Percentiles rank a stretch among this genome's conserved stretches.
phyloP scores from a whole-genome alignment of 495 filamentous ascomycete species.

The Aspergillus leporis region DNA sequence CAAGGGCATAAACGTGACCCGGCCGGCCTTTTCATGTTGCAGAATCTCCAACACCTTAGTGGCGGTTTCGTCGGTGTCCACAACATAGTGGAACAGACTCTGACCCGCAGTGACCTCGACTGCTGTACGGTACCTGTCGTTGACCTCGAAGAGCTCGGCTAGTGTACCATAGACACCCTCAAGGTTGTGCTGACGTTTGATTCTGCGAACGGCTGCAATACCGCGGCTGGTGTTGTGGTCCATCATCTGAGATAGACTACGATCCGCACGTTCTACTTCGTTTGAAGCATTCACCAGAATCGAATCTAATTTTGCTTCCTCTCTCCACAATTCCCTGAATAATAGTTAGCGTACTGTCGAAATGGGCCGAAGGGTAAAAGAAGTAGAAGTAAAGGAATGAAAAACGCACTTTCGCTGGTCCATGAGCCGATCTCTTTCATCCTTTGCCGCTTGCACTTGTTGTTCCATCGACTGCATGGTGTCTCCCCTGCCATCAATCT shows the following conservation, averaged over 20 bases:
- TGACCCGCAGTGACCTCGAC: constrained; percentile 91
- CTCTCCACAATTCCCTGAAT: constrained; percentile 71
- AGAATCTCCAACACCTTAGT: constrained; percentile 77
- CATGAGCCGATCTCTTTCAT: constrained; percentile 72
- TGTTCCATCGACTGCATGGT: constrained; percentile 68
- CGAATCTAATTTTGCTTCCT: constrained; percentile 82
- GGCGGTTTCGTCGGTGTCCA: constrained; percentile 88
- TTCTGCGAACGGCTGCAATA: constrained; percentile 74
- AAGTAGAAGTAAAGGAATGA: background rate
- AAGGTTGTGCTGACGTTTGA: constrained; percentile 74
- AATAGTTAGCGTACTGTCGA: constrained; percentile 16
- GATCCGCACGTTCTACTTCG: constrained; percentile 75
- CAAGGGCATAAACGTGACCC: constrained; percentile 93
- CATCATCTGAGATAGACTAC: constrained; percentile 79
- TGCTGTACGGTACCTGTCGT: constrained; percentile 81
- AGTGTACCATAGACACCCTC: constrained; percentile 91
- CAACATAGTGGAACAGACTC: constrained; percentile 94
- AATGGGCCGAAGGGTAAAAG: background rate
- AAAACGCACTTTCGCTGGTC: constrained; percentile 78
- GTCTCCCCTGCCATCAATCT: constrained; percentile 76
- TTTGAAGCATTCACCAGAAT: constrained; percentile 70
- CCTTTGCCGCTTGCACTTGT: constrained; percentile 75
- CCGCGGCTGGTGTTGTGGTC: constrained; percentile 83
- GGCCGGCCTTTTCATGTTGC: constrained; percentile 76
- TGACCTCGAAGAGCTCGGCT: constrained; percentile 84